Base-by-base conservation (phyloP, 768 basidiomycete genomes). In the Mycena vulgaris region DNA sequence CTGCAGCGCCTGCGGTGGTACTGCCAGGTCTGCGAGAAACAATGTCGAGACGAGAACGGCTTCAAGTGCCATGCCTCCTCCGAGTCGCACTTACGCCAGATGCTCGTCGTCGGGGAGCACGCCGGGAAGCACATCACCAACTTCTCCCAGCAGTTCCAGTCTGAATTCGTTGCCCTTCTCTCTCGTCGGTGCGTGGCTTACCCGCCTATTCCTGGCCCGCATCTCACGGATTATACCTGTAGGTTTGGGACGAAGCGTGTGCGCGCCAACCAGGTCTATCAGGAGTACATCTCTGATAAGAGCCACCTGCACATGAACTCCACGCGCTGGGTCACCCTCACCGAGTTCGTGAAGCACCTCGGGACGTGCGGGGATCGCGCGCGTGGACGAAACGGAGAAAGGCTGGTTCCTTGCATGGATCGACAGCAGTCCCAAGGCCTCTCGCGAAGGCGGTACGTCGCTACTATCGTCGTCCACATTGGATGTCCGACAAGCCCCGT, bases 1-100 rank as follows among this genome's bases (percentile, higher is more conserved):
- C 86, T 97, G 56, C 97, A 98, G 81, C 91, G 96, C 77, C 89
- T 99, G 72, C 89, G 97, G 71, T 99, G 97, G 97, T 99, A 95
- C 83, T 99, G 97, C 78, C 97, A 99, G 87, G 95, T 99, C 74
- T 99, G 98, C 89, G 85, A 98, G 87, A 99, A 99, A 80, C 97
- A 99, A 82, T 99, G 97, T 80, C 87, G 97, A 79, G 95, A 99
- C 81, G 98, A 99, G 85, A 99, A 99, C 81, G 98, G 97, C 21
- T 99, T 99, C 89, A 98, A 98, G 82, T 97, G 95, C 80, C 96
- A 98, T 79, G 89, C 91, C 19, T 88, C 89, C 62, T 95, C 94
- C 33, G 96, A 97, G 80, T 87, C 92, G 1, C 98, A 99, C 82
- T 84, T 99, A 39, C 90, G 98, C 3, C 96, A 98, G 80, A 98